A percentile compares a stretch with the other conserved stretches of the same genome.
These are phyloP conservation scores for Candida pseudocylindracea DNA, from an alignment of 1,139 yeast species.

Conservation along the genomic window DNA sequence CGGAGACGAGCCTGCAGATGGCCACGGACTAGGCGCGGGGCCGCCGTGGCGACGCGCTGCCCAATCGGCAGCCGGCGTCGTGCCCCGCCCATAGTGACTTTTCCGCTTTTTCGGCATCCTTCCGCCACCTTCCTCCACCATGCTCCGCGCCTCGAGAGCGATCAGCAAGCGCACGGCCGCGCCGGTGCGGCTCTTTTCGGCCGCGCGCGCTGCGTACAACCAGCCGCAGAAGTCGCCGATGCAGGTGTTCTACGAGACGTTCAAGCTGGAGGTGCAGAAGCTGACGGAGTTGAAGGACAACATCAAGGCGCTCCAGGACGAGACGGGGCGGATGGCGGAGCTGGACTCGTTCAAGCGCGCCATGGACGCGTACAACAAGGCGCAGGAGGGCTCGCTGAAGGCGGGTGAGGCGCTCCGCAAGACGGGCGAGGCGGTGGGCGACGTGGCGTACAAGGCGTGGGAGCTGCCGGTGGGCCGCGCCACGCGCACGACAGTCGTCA, in stretches of 20 bases:
- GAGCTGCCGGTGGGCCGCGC: constrained; percentile 83
- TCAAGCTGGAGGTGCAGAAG: constrained; percentile 77
- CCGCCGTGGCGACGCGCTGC: too few species aligned
- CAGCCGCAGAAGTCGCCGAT: constrained; percentile 21
- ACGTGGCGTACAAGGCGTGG: constrained; percentile 85
- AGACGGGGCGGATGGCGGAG: constrained; percentile 87
- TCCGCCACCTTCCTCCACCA: too few species aligned
- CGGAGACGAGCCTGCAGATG: too few species aligned
- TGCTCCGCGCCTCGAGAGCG: too few species aligned
- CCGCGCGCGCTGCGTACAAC: too few species aligned
- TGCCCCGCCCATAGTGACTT: too few species aligned
- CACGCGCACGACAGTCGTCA: constrained; percentile 61
- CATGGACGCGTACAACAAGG: constrained; percentile 75
- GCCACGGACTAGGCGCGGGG: too few species aligned
- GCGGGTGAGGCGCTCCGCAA: constrained; percentile 69
- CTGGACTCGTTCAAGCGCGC: constrained; percentile 88
- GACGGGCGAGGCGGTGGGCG: constrained; percentile 90
- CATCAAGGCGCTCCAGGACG: constrained; percentile 88
- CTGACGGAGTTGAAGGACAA: constrained; percentile 78
- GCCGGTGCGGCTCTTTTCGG: too few species aligned
- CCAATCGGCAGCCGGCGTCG: too few species aligned
- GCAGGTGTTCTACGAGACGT: constrained; percentile 85
- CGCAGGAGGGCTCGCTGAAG: constrained; percentile 61
- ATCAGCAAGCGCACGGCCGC: too few species aligned
- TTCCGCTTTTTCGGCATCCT: too few species aligned